These are phyloP conservation scores for Piper longum DNA, from an alignment of 164 flowering plant genomes.

Conservation along the genomic window DNA sequence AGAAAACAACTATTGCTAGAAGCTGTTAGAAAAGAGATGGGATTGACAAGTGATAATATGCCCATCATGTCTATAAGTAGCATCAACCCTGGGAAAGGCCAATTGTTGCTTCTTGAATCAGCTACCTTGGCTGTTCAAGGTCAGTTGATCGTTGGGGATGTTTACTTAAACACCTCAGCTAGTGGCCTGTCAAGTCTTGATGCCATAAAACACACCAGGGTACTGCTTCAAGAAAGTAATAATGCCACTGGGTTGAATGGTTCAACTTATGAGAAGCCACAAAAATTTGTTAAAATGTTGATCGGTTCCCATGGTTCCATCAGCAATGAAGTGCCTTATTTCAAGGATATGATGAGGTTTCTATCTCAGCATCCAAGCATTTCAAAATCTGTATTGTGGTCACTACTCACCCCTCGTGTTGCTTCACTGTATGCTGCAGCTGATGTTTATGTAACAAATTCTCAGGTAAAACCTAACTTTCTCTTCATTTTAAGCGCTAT, in stretches of 20 bases:
- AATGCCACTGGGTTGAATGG: constrained; percentile 8
- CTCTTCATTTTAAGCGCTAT: neutral
- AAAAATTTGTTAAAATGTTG: constrained; percentile 47
- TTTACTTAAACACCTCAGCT: neutral
- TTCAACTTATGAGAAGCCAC: constrained; percentile 15
- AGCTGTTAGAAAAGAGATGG: constrained; percentile 80
- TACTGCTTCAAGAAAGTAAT: constrained; percentile 25
- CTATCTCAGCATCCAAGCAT: constrained; percentile 49
- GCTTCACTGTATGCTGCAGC: constrained; percentile 96
- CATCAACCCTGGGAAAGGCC: constrained; percentile 92
- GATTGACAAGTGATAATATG: constrained; percentile 66
- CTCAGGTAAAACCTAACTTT: constrained; percentile 42
- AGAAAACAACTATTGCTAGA: constrained; percentile 44
- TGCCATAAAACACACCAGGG: constrained; percentile 28
- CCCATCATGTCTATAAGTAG: constrained; percentile 82
- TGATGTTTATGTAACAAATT: constrained; percentile 73
- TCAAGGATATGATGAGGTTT: constrained; percentile 52
- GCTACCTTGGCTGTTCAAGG: constrained; percentile 29
- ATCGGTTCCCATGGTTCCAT: constrained; percentile 96
- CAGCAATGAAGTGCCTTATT: constrained; percentile 77
- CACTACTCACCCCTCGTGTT: constrained; percentile 84
- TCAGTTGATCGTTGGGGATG: constrained; percentile 7
- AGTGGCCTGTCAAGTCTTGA: constrained; percentile 16
- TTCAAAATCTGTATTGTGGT: constrained; percentile 77
- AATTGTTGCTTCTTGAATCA: constrained; percentile 73